Evolutionary conservation across 768 basidiomycete species (phyloP).

Genomic region (Tulasnella sp.): DNA sequence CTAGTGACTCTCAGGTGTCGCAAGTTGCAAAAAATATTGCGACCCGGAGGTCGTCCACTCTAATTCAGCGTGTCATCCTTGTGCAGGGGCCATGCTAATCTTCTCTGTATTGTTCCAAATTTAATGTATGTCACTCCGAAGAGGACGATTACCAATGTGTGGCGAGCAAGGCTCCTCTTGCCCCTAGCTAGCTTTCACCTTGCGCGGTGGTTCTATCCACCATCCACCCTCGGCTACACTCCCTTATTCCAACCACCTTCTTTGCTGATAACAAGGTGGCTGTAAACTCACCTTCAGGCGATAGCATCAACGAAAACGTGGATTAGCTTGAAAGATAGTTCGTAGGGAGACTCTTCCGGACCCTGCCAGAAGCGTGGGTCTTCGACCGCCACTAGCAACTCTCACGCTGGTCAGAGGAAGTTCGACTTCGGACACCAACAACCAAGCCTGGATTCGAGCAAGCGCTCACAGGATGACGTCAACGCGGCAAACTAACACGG

Average conservation of each 20-base stretch:
- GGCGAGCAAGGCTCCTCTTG: too few species aligned
- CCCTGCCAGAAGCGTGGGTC: too few species aligned
- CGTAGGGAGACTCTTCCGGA: too few species aligned
- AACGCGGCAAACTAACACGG: not conserved
- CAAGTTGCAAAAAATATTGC: conserved; percentile 24
- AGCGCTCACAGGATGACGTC: not conserved
- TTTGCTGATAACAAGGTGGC: too few species aligned
- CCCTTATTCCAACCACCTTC: not conserved
- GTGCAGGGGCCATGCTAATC: conserved; percentile 99
- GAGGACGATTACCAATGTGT: too few species aligned
- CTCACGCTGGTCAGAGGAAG: not conserved
- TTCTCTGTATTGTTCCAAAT: conserved; percentile 47
- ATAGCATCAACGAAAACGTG: too few species aligned
- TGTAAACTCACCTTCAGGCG: too few species aligned
- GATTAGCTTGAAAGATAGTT: too few species aligned
- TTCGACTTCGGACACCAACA: not conserved
- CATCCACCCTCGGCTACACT: not conserved
- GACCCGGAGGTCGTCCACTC: conserved; percentile 38
- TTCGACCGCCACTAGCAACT: not conserved
- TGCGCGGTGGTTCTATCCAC: not conserved
- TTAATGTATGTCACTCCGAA: not conserved
- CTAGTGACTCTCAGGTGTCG: not conserved
- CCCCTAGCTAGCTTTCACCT: conserved; percentile 41
- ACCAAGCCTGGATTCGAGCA: not conserved
- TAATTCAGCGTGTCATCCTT: conserved; percentile 94